Evolutionary conservation across 192 early-diverging fungal genomes (phyloP), one percentile per base, ranked within the genome.

Genomic region (Cladochytrium replicatum): DNA sequence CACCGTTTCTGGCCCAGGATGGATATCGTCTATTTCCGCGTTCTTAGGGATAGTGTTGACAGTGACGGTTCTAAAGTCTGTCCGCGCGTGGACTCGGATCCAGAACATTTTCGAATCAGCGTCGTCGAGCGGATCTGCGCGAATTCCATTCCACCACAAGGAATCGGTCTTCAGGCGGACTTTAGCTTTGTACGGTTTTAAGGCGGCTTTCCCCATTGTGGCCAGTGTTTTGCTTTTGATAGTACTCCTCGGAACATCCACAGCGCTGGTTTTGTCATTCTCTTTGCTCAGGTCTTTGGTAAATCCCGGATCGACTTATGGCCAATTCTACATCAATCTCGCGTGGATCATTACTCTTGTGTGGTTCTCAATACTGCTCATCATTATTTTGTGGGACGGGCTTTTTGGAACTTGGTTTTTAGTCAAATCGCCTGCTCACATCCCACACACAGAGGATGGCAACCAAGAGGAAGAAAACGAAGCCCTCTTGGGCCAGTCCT

Each of bases 281-380:
- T 58, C 55, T 1, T 29, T 6, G 1, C 17, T 66, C 17, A 64
- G 65, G 41, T 29, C 47, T 7, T 49, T 9, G 28, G 3, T 63
- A 5, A 75, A 71, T 50, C 55, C 32, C 6, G 68, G 58, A 8
- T 50, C 54, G 8, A 60, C 62, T 15, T 75, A 71, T 49, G 72
- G 61, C 2, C 29, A 43, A 9, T 68, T 68, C 6, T 17, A 32
- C n/a, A n/a, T 49, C 8, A 65, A 61, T 26, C 21, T 66, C 1
- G 32, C 42, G 6, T 75, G 64, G 52, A 58, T 68, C 26, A 15
- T 32, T 7, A 9, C 26, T n/a, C 45, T 60, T 23, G 41, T 52
- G 17, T 40, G n/a, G n/a, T n/a, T n/a, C n/a, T n/a, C n/a, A n/a
- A n/a, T n/a, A n/a, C n/a, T n/a, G n/a, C n/a, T n/a, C n/a, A n/a